These are phyloP conservation scores for Myochromella boudieri DNA, from an alignment of 768 basidiomycete species.

Conservation along the genomic window DNA sequence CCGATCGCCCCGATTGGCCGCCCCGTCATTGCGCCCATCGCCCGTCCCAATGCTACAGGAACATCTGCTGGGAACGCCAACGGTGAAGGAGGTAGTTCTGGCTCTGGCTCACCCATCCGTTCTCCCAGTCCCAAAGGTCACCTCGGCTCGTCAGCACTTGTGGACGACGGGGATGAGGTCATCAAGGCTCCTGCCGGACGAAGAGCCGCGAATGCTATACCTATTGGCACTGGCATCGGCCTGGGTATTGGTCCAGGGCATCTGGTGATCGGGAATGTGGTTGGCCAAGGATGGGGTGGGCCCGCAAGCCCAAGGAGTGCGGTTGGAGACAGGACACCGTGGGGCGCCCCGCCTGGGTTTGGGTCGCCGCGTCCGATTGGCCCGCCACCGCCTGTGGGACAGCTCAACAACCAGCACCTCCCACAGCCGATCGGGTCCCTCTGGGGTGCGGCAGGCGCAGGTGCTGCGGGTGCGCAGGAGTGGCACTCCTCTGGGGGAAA, in stretches of 20 bases:
- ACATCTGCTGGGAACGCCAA: constrained; percentile 25
- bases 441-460: constrained; percentile 39
- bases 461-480: constrained; percentile 30
- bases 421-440: constrained; percentile 25
- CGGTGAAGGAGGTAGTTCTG: constrained; percentile 60
- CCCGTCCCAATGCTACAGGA: constrained; percentile 47
- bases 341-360: constrained; percentile 35
- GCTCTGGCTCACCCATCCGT: constrained; percentile 57
- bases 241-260: constrained; percentile 21
- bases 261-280: constrained; percentile 17
- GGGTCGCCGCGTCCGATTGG: constrained; percentile 30
- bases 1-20: constrained; percentile 52
- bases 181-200: constrained; percentile 47
- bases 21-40: constrained; percentile 57
- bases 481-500: constrained; percentile 48
- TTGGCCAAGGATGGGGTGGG: constrained; percentile 53
- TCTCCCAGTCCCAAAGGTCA: constrained; percentile 62
- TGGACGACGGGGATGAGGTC: constrained; percentile 80
- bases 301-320: constrained; percentile 46
- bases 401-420: constrained; percentile 21
- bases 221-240: constrained; percentile 22
- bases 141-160: constrained; percentile 75
- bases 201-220: constrained; percentile 36
- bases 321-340: constrained; percentile 28
- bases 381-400: constrained; percentile 30